Evolutionary conservation across 495 filamentous ascomycete species (phyloP), one percentile per base, ranked within the genome.

Genomic region (Neurospora sp.): DNA sequence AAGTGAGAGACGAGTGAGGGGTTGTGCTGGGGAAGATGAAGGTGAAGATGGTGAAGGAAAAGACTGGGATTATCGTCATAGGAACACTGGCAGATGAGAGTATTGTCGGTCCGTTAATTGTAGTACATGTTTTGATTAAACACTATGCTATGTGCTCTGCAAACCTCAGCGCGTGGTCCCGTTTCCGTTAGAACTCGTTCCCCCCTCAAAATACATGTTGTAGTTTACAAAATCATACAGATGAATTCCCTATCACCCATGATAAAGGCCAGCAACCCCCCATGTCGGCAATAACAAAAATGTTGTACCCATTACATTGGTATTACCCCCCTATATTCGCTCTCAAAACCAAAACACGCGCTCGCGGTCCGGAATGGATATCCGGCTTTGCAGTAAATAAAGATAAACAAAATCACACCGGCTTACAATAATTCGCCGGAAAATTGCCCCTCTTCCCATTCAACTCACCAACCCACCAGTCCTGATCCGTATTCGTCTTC

Each of bases 391-490:
- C 27, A 35, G 53, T 35, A 37, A 66, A 9, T n/a, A 12, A 53
- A 53, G 9, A 31, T 14, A 14, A 61, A 59, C 53, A 61, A 22
- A 66, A 74, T 72, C 40, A 74, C 5, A 73, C 41, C n/a, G 73
- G 72, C 72, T 76, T 79, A 83, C 92, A 92, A 79, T 98, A 98
- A 80, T 98, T 98, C 5, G 94, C 95, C 20, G 95, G 95, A 81
- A 98, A 98, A 76, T 83, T 90, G 11, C 95, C 95, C 78, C 86
- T 87, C 31, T 82, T 79, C 3, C 95, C 96, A 69, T 85, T 82
- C 39, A 97, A 70, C 81, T 98, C 94, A 20, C 95, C 95, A 71
- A 93, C 89, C 95, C 95, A 98, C 95, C 95, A 98, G 77, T 97
- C 95, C 81, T 97, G 92, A 39, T 88, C 91, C 71, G 91, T 96